Conservation (phyloP, 495 filamentous ascomycete genomes). For the Podospora comata region DNA sequence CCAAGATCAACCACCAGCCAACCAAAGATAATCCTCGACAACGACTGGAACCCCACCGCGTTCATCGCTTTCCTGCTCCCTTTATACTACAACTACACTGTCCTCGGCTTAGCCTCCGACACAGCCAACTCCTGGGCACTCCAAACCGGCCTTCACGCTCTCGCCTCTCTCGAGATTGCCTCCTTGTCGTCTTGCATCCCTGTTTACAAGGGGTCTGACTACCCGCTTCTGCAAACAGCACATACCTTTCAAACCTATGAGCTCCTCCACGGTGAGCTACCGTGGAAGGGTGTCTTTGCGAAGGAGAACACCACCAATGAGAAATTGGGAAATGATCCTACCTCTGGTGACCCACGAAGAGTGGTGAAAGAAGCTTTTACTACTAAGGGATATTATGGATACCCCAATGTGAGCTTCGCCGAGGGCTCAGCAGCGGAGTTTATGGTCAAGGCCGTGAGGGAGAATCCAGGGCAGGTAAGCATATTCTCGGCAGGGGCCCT, state of each 20-base stretch:
- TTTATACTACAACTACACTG: not conserved
- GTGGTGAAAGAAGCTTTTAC: not conserved
- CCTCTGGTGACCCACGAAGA: not conserved
- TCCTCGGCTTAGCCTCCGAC: not conserved
- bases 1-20: not conserved
- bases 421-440: not conserved
- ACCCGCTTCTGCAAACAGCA: not conserved
- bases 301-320: not conserved
- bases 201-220: not conserved
- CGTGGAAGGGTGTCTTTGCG: not conserved
- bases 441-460: not conserved
- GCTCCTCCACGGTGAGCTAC: not conserved
- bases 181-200: not conserved
- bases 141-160: not conserved
- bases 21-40: not conserved
- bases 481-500: not conserved
- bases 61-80: not conserved
- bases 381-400: not conserved
- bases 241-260: not conserved
- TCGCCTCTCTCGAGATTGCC: not conserved
- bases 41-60: not conserved
- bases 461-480: not conserved
- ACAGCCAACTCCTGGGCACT: not conserved
- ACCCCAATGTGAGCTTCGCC: not conserved
- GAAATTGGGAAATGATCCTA: not conserved